Evolutionary conservation across 768 basidiomycete genomes (phyloP), one percentile per base, ranked within the genome.

Genomic region (Russula dissimulans): DNA sequence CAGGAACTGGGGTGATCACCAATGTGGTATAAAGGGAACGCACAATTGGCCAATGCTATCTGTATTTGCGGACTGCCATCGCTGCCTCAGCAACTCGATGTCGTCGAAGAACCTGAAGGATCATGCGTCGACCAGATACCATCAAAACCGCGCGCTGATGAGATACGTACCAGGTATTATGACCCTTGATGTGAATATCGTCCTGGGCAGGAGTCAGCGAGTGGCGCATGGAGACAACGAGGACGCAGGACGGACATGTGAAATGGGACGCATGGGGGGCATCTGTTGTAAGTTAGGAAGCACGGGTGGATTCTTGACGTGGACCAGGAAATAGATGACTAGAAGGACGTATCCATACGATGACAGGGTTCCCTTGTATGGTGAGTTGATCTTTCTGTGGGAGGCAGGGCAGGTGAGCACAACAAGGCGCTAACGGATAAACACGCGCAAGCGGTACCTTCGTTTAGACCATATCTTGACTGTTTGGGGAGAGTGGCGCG

Each of bases 381-480:
- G 94, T 53, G 94, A 97, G 74, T 99, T 99, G 73, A 99, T 97
- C 84, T 97, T 95, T 74, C 90, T 91, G 67, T 1, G 31, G 49
- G 43, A 9, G 18, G 54, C n/a, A 9, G 18, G 39, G 54, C 18
- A 29, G 45, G 38, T 55, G 44, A 42, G 61, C 14, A 57, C 36
- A 29, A 46, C 47, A n/a, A 39, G 32, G 39, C 14, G 52, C 57
- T 32, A 29, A 54, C 66, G 75, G 41, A 31, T 45, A 52, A 57
- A 57, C 51, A 54, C 26, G 41, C 34, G 45, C 38, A 31, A 48
- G 46, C 22, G 31, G 56, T 57, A 89, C 89, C 95, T 82, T 73
- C 93, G 82, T 75, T 97, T 99, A 68, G 91, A 91, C 95, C 95
- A 99, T 22, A 99, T 93, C 79, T 99, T 99, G 69, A 99, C 95